These are phyloP conservation scores for Rhizopogon salebrosus DNA, from an alignment of 768 basidiomycete genomes.

Conservation along the genomic window DNA sequence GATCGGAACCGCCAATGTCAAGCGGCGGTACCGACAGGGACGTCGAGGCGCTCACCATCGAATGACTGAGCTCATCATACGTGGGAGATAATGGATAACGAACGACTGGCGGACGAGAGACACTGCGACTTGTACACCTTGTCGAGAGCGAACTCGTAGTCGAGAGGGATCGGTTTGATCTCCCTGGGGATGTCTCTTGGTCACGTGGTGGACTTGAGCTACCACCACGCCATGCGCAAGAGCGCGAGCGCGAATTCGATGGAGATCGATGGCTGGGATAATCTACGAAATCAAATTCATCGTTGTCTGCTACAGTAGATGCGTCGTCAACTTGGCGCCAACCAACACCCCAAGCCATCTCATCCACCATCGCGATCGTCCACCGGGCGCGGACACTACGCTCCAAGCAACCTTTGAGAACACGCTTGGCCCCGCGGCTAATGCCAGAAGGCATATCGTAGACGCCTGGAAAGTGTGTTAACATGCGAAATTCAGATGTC, in stretches of 20 bases:
- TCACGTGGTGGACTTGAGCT: constrained; percentile 23
- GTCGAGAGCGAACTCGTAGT: constrained; percentile 35
- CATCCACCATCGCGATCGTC: constrained; percentile 78
- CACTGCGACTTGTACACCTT: constrained; percentile 35
- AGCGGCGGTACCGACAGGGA: constrained; percentile 18
- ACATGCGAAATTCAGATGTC: neutral
- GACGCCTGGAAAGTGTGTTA: constrained; percentile 39
- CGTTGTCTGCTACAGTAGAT: constrained; percentile 19
- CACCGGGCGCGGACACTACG: constrained; percentile 58
- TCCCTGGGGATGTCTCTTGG: constrained; percentile 27
- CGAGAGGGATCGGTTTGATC: constrained; percentile 38
- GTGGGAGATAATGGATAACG: constrained; percentile 20
- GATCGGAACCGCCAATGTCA: constrained; percentile 22
- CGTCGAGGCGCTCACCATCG: constrained; percentile 13
- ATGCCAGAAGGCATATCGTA: constrained; percentile 55
- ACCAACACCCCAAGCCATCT: constrained; percentile 76
- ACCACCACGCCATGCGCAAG: constrained; percentile 22
- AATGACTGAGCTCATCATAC: constrained; percentile 19
- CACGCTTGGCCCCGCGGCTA: constrained; percentile 57
- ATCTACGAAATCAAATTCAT: constrained; percentile 24
- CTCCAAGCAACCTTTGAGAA: constrained; percentile 79
- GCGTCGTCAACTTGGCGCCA: constrained; percentile 43
- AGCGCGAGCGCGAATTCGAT: constrained; percentile 24
- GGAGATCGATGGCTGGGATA: constrained; percentile 9
- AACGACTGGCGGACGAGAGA: constrained; percentile 32